Conservation (phyloP, 2,329 filamentous ascomycete species). For the Eutypa lata region DNA sequence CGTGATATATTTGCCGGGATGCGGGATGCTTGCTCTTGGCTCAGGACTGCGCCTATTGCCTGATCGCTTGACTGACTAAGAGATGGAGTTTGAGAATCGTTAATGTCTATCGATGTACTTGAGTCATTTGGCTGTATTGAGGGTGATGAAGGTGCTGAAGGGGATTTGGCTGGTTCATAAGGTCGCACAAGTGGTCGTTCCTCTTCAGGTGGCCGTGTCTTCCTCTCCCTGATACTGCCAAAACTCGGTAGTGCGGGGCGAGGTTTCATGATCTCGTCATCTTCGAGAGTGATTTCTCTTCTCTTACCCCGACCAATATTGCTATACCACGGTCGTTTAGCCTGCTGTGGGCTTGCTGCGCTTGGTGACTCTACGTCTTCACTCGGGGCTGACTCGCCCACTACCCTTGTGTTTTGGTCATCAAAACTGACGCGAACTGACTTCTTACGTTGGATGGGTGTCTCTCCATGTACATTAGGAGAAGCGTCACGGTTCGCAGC, state of each 20-base stretch:
- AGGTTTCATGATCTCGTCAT: constrained; percentile 71
- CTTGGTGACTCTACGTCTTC: constrained; percentile 38
- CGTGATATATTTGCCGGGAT: constrained; percentile 55
- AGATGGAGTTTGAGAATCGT: constrained; percentile 29
- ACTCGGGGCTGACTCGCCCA: constrained; percentile 43
- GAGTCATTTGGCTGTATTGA: constrained; percentile 20
- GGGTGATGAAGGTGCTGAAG: constrained; percentile 23
- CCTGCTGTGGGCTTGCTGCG: constrained; percentile 35
- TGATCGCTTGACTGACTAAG: constrained; percentile 59
- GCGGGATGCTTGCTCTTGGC: constrained; percentile 50
- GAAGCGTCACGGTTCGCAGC: constrained; percentile 30
- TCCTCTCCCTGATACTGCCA: constrained; percentile 68
- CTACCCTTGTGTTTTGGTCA: constrained; percentile 56
- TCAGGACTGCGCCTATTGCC: constrained; percentile 52
- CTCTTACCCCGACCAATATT: constrained; percentile 47
- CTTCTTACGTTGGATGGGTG: constrained; percentile 52
- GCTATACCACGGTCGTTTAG: constrained; percentile 50
- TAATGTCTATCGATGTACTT: constrained; percentile 18
- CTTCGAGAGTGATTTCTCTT: constrained; percentile 50
- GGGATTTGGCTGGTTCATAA: constrained; percentile 33
- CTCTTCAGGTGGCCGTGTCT: constrained; percentile 50
- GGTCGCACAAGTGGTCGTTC: constrained; percentile 60
- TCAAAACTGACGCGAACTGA: constrained; percentile 76
- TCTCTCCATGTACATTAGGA: constrained; percentile 33
- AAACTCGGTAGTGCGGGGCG: constrained; percentile 71